Conservation (phyloP, 2,329 filamentous ascomycete species). For the Onygenales sp. region DNA sequence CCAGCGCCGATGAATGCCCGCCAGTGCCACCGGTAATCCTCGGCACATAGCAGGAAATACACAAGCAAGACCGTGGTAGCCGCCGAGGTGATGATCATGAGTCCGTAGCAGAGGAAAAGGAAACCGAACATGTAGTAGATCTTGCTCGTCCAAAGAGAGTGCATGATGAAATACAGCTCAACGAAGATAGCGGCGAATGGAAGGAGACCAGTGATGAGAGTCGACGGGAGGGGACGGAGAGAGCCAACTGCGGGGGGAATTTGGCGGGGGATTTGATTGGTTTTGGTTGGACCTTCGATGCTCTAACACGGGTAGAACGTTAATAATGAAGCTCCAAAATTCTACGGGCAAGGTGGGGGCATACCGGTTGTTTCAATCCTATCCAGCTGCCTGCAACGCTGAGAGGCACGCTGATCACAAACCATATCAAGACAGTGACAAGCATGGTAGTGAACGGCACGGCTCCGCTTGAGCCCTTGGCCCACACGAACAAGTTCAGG, state of each 20-base stretch:
- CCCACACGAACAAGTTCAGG: constrained; percentile 93
- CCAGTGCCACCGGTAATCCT: constrained; percentile 99
- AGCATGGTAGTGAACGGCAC: constrained; percentile 97
- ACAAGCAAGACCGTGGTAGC: constrained; percentile 89
- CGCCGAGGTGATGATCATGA: constrained; percentile 93
- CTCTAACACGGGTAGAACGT: constrained; percentile 27
- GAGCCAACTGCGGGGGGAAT: constrained; percentile 79
- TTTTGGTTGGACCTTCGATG: constrained; percentile 74
- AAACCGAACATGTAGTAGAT: constrained; percentile 99
- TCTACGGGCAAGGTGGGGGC: constrained; percentile 1
- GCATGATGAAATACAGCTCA: constrained; percentile 99
- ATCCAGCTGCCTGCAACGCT: constrained; percentile 87
- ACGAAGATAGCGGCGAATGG: constrained; percentile 97
- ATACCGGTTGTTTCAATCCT: constrained; percentile 63
- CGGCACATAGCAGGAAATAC: constrained; percentile 89
- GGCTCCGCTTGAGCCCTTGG: constrained; percentile 80
- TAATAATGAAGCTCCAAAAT: constrained; percentile 6
- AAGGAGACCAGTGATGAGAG: constrained; percentile 82
- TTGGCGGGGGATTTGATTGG: constrained; percentile 96
- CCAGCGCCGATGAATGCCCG: constrained; percentile 85
- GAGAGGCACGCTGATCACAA: constrained; percentile 86
- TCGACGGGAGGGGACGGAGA: constrained; percentile 76
- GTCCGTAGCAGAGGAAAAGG: constrained; percentile 90
- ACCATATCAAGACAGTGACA: constrained; percentile 88
- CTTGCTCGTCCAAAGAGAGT: constrained; percentile 94